A percentile compares a stretch with the other conserved stretches of the same genome.
Conservation (phyloP, 2,329 filamentous ascomycete genomes). For the Verticillium alfalfae region DNA sequence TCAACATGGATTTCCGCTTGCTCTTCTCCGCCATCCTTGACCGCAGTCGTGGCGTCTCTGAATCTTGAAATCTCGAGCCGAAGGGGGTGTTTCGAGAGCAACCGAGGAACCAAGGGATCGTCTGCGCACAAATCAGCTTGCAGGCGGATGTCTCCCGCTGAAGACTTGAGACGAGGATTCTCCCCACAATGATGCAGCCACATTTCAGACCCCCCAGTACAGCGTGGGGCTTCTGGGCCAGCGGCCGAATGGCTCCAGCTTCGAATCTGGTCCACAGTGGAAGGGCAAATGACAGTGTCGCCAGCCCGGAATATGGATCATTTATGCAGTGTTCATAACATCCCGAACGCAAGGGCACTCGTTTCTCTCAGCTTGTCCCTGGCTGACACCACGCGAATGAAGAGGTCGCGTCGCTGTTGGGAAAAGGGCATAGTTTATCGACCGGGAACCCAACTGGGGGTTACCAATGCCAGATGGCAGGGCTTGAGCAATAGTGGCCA, state of each 20-base stretch:
- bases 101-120: not conserved
- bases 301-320: not conserved
- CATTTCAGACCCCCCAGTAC: not conserved
- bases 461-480: not conserved
- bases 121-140: not conserved
- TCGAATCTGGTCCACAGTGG: not conserved
- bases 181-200: not conserved
- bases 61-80: not conserved
- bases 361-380: not conserved
- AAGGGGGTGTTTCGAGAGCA: not conserved
- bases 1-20: no score
- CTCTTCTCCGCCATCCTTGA: not conserved
- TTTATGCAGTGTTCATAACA: not conserved
- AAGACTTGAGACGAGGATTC: not conserved
- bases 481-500: not conserved
- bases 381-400: not conserved
- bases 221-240: not conserved
- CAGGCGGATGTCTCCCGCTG: not conserved
- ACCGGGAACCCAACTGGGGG: not conserved
- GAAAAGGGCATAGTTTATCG: not conserved
- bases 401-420: not conserved
- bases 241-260: not conserved
- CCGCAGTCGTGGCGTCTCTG: not conserved
- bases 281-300: not conserved
- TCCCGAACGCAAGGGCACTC: not conserved